A percentile compares a stretch with the other conserved stretches of the same genome.
Evolutionary conservation across 371 early-diverging fungal species (phyloP).

Genomic region (Mortierella sp.): DNA sequence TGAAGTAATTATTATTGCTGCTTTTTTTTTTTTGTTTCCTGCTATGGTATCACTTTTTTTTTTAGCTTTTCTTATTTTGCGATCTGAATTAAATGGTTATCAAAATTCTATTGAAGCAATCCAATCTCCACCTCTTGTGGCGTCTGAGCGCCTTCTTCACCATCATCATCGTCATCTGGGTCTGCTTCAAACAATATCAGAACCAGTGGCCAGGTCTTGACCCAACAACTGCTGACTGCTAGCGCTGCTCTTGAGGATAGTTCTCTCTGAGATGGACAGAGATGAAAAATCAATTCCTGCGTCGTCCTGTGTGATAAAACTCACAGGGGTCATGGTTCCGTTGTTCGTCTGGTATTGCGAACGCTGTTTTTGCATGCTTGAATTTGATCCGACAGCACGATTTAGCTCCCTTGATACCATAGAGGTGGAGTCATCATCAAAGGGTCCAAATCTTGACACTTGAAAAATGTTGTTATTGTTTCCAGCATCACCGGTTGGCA

Average conservation of each 20-base stretch:
- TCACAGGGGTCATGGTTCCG: slow-evolving; percentile 29
- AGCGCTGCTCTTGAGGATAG: background rate
- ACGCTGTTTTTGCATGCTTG: background rate
- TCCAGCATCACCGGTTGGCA: background rate
- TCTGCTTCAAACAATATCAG: background rate
- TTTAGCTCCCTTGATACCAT: background rate
- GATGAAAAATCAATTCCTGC: slow-evolving; percentile 21
- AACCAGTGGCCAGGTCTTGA: background rate
- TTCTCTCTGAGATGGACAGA: slow-evolving; percentile 16
- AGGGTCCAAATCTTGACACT: background rate
- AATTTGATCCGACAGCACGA: slow-evolving; percentile 27
- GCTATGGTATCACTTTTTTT: background rate
- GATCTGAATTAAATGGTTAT: background rate
- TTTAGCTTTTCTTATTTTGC: background rate
- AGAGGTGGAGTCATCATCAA: background rate
- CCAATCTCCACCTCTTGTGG: background rate
- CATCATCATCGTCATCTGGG: background rate
- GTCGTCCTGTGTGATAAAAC: slow-evolving; percentile 16
- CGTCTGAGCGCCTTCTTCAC: background rate
- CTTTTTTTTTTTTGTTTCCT: background rate
- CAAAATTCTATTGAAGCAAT: slow-evolving; percentile 1
- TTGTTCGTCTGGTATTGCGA: background rate
- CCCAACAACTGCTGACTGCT: background rate
- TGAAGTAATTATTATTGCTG: background rate
- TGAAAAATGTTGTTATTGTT: background rate